Conservation (phyloP, 805 yeast genomes). For the Komagataella mondaviorum region DNA sequence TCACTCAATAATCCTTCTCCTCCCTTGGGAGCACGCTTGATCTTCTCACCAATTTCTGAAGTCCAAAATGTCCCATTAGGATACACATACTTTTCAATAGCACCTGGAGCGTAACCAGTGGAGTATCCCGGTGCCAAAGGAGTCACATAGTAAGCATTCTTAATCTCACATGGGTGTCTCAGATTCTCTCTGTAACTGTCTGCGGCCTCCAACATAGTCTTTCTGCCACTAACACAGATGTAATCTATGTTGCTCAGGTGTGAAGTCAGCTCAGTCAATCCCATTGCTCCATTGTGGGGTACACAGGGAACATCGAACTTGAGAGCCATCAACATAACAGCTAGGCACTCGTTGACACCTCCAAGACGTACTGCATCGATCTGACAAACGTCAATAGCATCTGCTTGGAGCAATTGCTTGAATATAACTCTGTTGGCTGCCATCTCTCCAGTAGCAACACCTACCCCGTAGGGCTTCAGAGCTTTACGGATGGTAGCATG, state of each 20-base stretch:
- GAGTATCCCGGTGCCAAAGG: conserved; percentile 12
- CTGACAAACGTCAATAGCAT: conserved; percentile 12
- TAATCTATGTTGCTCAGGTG: conserved; percentile 12
- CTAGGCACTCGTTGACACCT: conserved; percentile 11
- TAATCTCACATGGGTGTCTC: conserved; percentile 8
- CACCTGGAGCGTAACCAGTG: conserved; percentile 6
- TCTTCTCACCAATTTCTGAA: conserved; percentile 9
- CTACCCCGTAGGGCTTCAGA: conserved; percentile 8
- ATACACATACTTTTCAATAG: conserved; percentile 8
- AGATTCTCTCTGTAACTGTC: conserved; percentile 10
- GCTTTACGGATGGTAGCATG: conserved; percentile 11
- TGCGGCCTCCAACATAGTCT: conserved; percentile 10
- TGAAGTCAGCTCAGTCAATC: conserved; percentile 11
- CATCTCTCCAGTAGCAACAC: conserved; percentile 15
- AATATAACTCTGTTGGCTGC: conserved; percentile 12
- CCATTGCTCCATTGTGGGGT: conserved; percentile 13
- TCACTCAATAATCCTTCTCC: conserved; percentile 1
- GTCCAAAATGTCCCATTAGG: conserved; percentile 12
- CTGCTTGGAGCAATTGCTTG: conserved; percentile 11
- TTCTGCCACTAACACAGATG: conserved; percentile 7
- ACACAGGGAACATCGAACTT: conserved; percentile 10
- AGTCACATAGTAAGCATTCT: conserved; percentile 10
- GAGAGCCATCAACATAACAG: conserved; percentile 10
- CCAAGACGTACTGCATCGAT: conserved; percentile 12
- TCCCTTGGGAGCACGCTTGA: conserved; percentile 2